Conservation (phyloP, 345 rosid species). For the Carallia brachiata region DNA sequence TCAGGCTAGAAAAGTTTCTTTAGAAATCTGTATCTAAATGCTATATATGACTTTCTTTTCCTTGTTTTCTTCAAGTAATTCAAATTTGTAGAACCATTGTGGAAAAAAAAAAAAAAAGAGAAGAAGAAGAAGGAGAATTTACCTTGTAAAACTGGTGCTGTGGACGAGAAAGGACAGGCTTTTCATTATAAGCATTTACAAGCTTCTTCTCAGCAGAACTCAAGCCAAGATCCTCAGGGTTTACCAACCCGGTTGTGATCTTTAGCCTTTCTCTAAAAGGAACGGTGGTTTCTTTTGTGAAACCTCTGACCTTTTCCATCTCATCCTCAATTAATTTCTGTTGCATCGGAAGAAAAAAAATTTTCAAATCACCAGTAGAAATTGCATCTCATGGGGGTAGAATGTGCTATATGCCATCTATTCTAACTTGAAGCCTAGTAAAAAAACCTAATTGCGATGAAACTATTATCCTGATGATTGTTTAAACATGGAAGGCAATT, state of each 20-base stretch:
- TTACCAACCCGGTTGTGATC: constrained; percentile 77
- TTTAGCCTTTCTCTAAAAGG: constrained; percentile 91
- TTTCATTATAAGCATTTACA: constrained; percentile 78
- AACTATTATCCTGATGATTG: too few relatives aligned
- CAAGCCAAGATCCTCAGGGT: constrained; percentile 75
- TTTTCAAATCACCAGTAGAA: neutral
- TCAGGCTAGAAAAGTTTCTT: too few relatives aligned
- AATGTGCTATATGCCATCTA: too few relatives aligned
- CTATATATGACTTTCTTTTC: too few relatives aligned
- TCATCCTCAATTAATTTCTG: constrained; percentile 86
- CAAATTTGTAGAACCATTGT: too few relatives aligned
- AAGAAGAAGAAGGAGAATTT: neutral
- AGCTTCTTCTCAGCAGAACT: constrained; percentile 86
- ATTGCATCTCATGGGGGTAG: neutral
- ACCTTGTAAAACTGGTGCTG: constrained; percentile 82
- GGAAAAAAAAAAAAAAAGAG: too few relatives aligned
- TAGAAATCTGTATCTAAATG: too few relatives aligned
- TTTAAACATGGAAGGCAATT: too few relatives aligned
- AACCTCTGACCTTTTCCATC: constrained; percentile 83
- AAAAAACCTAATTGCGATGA: too few relatives aligned
- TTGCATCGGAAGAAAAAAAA: neutral
- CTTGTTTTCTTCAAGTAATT: too few relatives aligned
- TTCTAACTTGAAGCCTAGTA: too few relatives aligned
- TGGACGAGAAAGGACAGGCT: constrained; percentile 94
- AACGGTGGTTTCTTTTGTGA: constrained; percentile 65